Conservation (phyloP, 345 rosid species). For the Eucalyptus viminalis region DNA sequence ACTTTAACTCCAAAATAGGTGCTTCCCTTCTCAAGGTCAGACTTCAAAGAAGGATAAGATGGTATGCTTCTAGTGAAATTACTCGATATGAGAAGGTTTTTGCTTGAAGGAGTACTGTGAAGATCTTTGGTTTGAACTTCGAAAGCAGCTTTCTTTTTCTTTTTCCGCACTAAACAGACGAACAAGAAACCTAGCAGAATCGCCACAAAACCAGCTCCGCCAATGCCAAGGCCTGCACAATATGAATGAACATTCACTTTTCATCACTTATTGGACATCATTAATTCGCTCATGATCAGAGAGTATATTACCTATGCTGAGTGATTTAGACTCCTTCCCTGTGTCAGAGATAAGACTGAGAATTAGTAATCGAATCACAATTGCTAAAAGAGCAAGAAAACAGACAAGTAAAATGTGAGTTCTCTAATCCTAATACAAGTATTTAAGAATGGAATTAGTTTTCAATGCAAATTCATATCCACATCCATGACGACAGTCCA, state of each 20-base stretch:
- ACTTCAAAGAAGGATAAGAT: background rate
- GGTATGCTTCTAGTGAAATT: background rate
- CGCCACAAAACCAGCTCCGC: background rate
- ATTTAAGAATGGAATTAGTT: background rate
- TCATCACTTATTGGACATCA: background rate
- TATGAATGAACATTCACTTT: background rate
- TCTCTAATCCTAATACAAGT: background rate
- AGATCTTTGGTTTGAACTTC: background rate
- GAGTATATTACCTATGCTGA: background rate
- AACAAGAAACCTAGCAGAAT: background rate
- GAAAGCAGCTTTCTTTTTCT: background rate
- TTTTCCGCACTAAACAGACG: background rate
- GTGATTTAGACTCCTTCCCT: background rate
- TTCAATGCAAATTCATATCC: background rate
- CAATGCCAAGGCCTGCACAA: background rate
- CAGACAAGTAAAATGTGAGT: background rate
- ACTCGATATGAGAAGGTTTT: background rate
- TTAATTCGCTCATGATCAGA: background rate
- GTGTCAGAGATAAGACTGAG: background rate
- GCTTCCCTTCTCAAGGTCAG: background rate
- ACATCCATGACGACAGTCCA: background rate
- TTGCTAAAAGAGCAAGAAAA: background rate
- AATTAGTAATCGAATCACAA: background rate
- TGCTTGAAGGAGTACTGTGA: background rate
- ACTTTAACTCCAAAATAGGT: constrained; percentile 14